Base-by-base conservation (phyloP, 2,329 filamentous ascomycete genomes). In the Phyllosticta citriasiana region DNA sequence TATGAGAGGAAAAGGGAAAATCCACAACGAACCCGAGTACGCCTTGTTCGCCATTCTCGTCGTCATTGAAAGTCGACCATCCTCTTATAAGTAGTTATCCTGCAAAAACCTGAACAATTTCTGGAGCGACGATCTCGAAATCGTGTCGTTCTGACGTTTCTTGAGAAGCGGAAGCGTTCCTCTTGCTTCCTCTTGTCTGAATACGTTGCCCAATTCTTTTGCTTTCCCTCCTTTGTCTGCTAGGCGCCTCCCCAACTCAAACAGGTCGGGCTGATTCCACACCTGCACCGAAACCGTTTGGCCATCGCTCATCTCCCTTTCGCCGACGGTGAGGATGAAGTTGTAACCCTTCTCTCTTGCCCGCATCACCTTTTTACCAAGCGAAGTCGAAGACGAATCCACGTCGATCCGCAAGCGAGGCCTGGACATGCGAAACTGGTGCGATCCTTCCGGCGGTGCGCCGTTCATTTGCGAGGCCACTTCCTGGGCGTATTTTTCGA, bases 341-440 rank as follows among this genome's bases (percentile, higher is more conserved):
- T 88, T 85, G 71, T 92, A 94, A 51, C 86, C 86, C 73, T 85
- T 87, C 55, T 74, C 71, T 65, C 83, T 86, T n/a, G 90, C 91
- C 69, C 88, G 84, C 33, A 81, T 80, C 24, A 91, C 80, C 73
- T 94, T 95, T 69, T 85, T 83, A 1, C 80, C 79, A 8, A 95
- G 72, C 0, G 82, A 79, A 57, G 84, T 81, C 14, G 80, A 76
- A 59, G 82, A 86, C 35, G 77, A 79, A 68, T 94, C 89, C 16
- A 91, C 71, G 63, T 93, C 88, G 33, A 95, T 83, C 14, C 82
- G 77, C 53, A 92, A 10, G 12, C 55, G 30, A 2, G 60, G 78
- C 6, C 85, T 86, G 1, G 84, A 81, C n/a, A 80, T 79, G 7
- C 4, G 79, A 61, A 47, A 57, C 8, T 19, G 55, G 25, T 7